Evolutionary conservation across 1,139 yeast genomes (phyloP).

Genomic region (Protomyces inouyei): DNA sequence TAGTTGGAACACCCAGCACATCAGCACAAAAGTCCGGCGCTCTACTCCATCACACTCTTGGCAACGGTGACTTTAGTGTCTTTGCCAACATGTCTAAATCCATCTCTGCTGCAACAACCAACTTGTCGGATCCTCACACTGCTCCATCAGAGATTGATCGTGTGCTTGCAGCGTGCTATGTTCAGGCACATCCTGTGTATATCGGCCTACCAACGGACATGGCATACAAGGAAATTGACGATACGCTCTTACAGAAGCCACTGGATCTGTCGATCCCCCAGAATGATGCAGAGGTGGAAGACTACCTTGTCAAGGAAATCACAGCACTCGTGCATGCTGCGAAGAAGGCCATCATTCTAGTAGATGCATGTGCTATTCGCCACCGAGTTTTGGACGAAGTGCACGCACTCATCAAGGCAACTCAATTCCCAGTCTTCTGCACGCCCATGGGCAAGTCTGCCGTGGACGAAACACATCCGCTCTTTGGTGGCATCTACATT

Average conservation of each 20-base stretch:
- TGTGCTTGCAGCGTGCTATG: slow-evolving; percentile 54
- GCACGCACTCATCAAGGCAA: slow-evolving; percentile 46
- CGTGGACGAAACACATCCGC: slow-evolving; percentile 56
- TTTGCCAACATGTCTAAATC: slow-evolving; percentile 60
- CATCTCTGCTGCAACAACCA: slow-evolving; percentile 56
- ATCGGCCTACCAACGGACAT: slow-evolving; percentile 57
- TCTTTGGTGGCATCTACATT: slow-evolving; percentile 61
- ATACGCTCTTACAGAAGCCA: slow-evolving; percentile 39
- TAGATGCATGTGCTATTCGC: slow-evolving; percentile 61
- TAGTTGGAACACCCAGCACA: slow-evolving; percentile 70
- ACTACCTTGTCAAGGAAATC: slow-evolving; percentile 47
- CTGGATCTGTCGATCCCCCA: slow-evolving; percentile 37
- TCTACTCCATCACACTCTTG: slow-evolving; percentile 61
- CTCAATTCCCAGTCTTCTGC: slow-evolving; percentile 47
- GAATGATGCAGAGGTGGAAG: slow-evolving; percentile 40
- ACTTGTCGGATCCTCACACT: slow-evolving; percentile 48
- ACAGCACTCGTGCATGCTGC: slow-evolving; percentile 51
- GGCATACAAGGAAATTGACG: slow-evolving; percentile 49
- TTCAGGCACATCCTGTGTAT: slow-evolving; percentile 70
- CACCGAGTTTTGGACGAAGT: slow-evolving; percentile 46
- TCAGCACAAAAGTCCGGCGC: slow-evolving; percentile 42
- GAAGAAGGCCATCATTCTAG: slow-evolving; percentile 57
- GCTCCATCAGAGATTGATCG: slow-evolving; percentile 60
- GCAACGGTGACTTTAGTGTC: slow-evolving; percentile 55
- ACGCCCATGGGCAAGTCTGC: slow-evolving; percentile 53